These are phyloP conservation scores for Candida nitratophila DNA, from an alignment of 805 yeast species.

Conservation along the genomic window DNA sequence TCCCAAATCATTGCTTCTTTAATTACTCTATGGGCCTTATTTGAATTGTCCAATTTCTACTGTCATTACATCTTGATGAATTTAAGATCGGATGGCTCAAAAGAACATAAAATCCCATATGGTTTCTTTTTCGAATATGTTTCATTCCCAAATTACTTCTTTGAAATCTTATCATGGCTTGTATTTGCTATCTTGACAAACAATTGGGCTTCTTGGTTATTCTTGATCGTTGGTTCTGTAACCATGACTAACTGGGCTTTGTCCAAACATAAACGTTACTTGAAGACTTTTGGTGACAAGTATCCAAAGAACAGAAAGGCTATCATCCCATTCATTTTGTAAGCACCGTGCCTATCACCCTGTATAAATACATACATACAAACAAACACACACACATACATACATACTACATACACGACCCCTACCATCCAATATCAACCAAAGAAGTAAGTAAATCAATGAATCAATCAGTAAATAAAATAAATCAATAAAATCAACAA, in stretches of 20 bases:
- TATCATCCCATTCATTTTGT: constrained; percentile 60
- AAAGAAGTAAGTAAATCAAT: too few relatives aligned
- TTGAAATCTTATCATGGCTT: constrained; percentile 76
- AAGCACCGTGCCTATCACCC: constrained; percentile 26
- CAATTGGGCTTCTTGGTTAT: constrained; percentile 70
- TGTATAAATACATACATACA: too few relatives aligned
- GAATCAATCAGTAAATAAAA: too few relatives aligned
- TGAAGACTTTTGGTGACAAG: constrained; percentile 62
- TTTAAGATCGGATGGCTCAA: constrained; percentile 49
- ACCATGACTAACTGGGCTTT: constrained; percentile 94
- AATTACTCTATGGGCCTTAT: constrained; percentile 42
- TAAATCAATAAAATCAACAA: too few relatives aligned
- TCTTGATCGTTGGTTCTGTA: constrained; percentile 58
- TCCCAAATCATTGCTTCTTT: constrained; percentile 23
- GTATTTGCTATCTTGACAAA: constrained; percentile 63
- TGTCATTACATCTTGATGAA: constrained; percentile 63
- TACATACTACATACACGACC: too few relatives aligned
- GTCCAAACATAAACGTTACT: constrained; percentile 69
- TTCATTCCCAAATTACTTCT: constrained; percentile 92
- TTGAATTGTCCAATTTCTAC: constrained; percentile 66
- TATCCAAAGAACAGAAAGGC: constrained; percentile 79
- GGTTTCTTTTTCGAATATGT: constrained; percentile 80
- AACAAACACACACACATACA: too few relatives aligned
- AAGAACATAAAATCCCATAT: constrained; percentile 61
- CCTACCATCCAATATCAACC: too few relatives aligned